Evolutionary conservation across 108 stramenopile species (phyloP).

Genomic region (Mediolabrus comicus): DNA sequence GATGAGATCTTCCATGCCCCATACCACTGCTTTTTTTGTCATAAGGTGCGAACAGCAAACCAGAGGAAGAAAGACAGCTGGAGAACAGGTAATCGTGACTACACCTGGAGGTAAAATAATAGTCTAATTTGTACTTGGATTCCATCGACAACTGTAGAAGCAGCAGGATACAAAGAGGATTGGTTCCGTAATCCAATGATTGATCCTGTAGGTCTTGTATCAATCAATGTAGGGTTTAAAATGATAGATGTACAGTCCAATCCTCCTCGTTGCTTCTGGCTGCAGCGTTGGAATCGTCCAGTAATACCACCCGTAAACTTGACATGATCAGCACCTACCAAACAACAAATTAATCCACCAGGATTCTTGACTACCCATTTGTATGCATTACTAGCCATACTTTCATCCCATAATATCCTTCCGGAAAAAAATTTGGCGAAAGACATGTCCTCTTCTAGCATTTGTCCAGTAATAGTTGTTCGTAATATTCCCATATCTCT

Average conservation of each 20-base stretch:
- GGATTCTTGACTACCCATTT: constrained; percentile 54
- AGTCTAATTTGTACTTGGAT: no score
- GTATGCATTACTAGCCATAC: constrained; percentile 65
- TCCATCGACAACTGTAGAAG: no score
- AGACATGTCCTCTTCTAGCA: constrained; percentile 62
- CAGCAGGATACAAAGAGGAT: no score
- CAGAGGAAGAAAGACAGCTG: no score
- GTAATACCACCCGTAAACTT: constrained; percentile 73
- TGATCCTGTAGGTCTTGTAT: constrained; percentile 64
- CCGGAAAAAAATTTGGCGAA: constrained; percentile 70
- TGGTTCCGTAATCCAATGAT: no score
- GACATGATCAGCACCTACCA: constrained; percentile 81
- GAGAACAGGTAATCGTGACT: no score
- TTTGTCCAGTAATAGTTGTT: constrained; percentile 58
- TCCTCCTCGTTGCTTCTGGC: constrained; percentile 1
- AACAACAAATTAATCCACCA: constrained; percentile 59
- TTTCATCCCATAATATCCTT: constrained; percentile 81
- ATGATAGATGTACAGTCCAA: constrained; percentile 54
- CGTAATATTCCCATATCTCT: constrained; percentile 59
- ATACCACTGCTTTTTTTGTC: no score
- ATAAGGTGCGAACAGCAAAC: no score
- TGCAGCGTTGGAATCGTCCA: constrained; percentile 58
- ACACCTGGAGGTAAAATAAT: no score
- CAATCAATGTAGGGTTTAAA: constrained; percentile 72
- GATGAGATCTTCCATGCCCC: no score